Percentiles rank a stretch among this genome's conserved stretches.
Conservation (phyloP, 1,284 basidiomycete species). For the Trametes versicolor region DNA sequence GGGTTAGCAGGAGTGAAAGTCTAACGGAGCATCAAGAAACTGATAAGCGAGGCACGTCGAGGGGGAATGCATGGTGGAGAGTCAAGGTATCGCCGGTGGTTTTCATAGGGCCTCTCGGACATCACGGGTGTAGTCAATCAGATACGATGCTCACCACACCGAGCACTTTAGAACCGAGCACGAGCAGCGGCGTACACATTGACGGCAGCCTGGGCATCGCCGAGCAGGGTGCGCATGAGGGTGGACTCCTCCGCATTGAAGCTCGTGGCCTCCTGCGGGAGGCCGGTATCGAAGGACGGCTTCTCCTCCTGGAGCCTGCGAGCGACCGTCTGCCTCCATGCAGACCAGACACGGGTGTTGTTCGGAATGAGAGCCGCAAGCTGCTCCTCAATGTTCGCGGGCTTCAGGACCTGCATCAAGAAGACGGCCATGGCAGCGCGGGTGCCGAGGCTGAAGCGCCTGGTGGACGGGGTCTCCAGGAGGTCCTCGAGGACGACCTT, state of each 20-base stretch:
- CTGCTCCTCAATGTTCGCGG: constrained; percentile 31
- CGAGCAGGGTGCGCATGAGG: constrained; percentile 26
- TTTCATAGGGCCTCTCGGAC: too few species aligned
- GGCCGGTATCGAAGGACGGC: constrained; percentile 11
- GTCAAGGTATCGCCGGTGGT: too few species aligned
- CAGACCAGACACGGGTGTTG: constrained; percentile 32
- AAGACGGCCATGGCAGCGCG: constrained; percentile 29
- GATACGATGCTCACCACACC: background rate
- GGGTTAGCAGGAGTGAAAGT: too few species aligned
- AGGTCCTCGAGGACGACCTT: constrained; percentile 27
- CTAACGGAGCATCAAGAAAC: too few species aligned
- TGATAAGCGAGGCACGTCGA: too few species aligned
- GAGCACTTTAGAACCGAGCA: background rate
- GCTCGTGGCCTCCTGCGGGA: background rate
- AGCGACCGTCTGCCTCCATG: constrained; percentile 31
- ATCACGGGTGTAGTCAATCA: too few species aligned
- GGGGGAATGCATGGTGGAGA: too few species aligned
- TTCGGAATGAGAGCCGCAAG: constrained; percentile 32
- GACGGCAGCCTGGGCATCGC: constrained; percentile 30
- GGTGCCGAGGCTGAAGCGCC: constrained; percentile 32
- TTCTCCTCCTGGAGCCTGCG: constrained; percentile 23
- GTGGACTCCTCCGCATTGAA: constrained; percentile 25
- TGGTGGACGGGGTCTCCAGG: constrained; percentile 20
- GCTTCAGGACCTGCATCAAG: constrained; percentile 31
- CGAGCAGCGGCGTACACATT: constrained; percentile 19